Percentiles rank a stretch among this genome's conserved stretches.
phyloP scores from a whole-genome alignment of 352 stramenopile genomes.

The Globisporangium apiculatum region DNA sequence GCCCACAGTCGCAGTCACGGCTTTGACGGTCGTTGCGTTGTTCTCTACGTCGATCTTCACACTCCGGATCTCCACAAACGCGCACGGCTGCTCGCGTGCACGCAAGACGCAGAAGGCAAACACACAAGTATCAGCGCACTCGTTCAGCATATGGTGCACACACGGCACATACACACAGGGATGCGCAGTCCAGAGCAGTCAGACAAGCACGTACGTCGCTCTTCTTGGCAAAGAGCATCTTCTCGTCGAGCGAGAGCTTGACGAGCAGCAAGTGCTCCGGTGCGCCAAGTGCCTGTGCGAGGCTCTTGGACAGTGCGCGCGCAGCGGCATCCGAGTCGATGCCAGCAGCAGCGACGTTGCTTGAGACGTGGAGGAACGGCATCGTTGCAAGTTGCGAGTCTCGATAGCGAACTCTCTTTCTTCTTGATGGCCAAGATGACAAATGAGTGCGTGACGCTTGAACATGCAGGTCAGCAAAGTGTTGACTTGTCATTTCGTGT shows the following conservation, averaged over 20 bases:
- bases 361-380: constrained; percentile 34
- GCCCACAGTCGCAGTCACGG: constrained; percentile 16
- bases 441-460: too few species aligned
- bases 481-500: too few species aligned
- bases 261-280: constrained; percentile 33
- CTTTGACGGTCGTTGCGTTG: constrained; percentile 23
- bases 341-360: constrained; percentile 28
- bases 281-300: constrained; percentile 24
- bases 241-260: constrained; percentile 27
- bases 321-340: constrained; percentile 23
- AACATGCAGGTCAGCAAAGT: too few species aligned
- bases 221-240: constrained; percentile 25
- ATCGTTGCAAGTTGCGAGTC: constrained; percentile 10
- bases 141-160: neutral
- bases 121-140: neutral
- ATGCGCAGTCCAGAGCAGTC: too few species aligned
- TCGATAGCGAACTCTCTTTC: neutral
- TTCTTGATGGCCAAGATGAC: constrained; percentile 7
- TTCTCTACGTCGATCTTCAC: constrained; percentile 25
- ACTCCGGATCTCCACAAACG: constrained; percentile 28
- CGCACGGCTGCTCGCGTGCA: constrained; percentile 19
- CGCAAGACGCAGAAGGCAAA: neutral
- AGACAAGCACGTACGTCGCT: constrained; percentile 13
- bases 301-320: constrained; percentile 29
- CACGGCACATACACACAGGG: neutral